Evolutionary conservation across 805 yeast species (phyloP), one percentile per base, ranked within the genome.

Genomic region (Kuraishia cidri): DNA sequence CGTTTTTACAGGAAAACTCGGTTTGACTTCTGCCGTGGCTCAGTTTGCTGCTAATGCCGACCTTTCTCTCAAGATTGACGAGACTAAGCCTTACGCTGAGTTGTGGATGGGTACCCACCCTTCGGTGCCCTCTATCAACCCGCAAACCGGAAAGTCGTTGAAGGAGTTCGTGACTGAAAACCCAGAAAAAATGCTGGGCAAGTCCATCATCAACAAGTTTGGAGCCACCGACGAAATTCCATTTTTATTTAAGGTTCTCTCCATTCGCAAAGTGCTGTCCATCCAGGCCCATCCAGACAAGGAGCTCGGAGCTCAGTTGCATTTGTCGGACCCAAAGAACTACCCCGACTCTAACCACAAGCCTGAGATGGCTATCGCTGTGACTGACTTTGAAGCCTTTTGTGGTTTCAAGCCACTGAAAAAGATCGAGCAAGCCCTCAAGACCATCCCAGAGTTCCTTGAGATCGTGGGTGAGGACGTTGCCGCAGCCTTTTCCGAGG

Each of bases 51-150:
- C 78, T 24, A 64, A 66, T 32, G 75, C 94, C 28, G 78, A 82
- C 56, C 71, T 84, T 3, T 44, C 53, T 7, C 64, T 84, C 34
- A 50, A 49, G 13, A 70, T 87, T 35, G 85, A 82, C 43, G 88
- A 80, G 47, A 33, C 66, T 24, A 74, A 77, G 50, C 97, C 98
- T 8, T 92, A 92, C 52, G 98, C 98, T 12, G 98, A 92, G 58
- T 66, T 92, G 44, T 92, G 98, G 98, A 92, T 92, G 98, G 98
- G 98, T 25, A 87, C 97, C 17, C 98, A 92, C 54, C 90, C 94
- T 33, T 82, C 82, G 29, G 87, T 82, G 9, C 96, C 97, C 19
- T 80, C 95, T 13, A 59, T 58, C 30, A 69, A 72, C 31, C 67
- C 69, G 17, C 70, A 61, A 18, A 56, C 64, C 13, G 79, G 79